Conservation (phyloP, 148 eudicot species). For the Simmondsia chinensis region DNA sequence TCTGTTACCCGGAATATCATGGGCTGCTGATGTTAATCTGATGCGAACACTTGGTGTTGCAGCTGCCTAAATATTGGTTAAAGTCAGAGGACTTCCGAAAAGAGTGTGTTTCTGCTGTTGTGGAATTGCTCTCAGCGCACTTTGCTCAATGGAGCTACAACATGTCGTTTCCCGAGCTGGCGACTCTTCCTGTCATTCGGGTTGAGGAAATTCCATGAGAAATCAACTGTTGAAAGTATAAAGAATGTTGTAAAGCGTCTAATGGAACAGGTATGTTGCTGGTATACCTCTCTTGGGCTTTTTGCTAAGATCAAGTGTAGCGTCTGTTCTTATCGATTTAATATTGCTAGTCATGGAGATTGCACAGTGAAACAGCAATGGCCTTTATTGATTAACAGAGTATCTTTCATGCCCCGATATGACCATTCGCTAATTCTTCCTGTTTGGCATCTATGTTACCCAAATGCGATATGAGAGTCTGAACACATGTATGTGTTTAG, state of each 20-base stretch:
- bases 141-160: conserved; percentile 83
- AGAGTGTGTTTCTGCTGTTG: conserved; percentile 49
- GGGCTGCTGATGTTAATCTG: neutral
- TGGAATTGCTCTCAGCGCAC: conserved; percentile 66
- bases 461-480: too few species aligned
- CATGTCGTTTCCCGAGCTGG: conserved; percentile 89
- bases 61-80: conserved; percentile 79
- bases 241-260: conserved; percentile 62
- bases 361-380: too few species aligned
- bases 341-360: too few species aligned
- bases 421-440: too few species aligned
- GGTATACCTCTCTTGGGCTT: too few species aligned
- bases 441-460: too few species aligned
- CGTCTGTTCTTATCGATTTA: too few species aligned
- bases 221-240: conserved; percentile 44
- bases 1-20: neutral
- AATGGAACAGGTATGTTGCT: conserved; percentile 77
- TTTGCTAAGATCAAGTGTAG: too few species aligned
- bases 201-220: conserved; percentile 56
- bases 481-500: too few species aligned
- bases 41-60: conserved; percentile 12
- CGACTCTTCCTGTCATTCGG: conserved; percentile 65
- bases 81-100: conserved; percentile 64
- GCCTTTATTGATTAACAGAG: too few species aligned
- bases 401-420: too few species aligned